Conservation (phyloP, 352 stramenopile species). For the Globisporangium middletonii region DNA sequence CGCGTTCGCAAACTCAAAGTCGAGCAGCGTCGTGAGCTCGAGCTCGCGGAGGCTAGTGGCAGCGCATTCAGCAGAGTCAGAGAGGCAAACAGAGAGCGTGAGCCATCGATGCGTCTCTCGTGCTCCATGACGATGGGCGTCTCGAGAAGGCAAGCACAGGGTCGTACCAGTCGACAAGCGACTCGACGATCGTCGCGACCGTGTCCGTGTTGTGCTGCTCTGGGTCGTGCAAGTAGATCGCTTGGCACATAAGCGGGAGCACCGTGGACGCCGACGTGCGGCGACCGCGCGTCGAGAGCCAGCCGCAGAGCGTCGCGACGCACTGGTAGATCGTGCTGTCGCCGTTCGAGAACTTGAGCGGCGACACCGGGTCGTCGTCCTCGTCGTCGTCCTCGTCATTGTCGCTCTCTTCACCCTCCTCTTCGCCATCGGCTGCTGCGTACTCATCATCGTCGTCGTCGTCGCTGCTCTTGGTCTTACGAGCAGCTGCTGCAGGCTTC, state of each 20-base stretch:
- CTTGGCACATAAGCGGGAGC: conserved; percentile 31
- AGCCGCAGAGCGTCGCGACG: conserved; percentile 32
- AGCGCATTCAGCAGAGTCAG: neutral
- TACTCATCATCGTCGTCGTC: neutral
- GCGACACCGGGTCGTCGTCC: conserved; percentile 19
- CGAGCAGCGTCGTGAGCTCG: conserved; percentile 22
- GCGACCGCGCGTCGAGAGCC: conserved; percentile 22
- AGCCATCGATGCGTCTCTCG: neutral
- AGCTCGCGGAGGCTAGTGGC: conserved; percentile 30
- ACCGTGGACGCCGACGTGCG: conserved; percentile 31
- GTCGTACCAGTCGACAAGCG: conserved; percentile 16
- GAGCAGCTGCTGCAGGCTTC: conserved; percentile 4
- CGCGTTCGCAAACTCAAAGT: conserved; percentile 56
- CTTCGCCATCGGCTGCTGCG: too few relatives aligned
- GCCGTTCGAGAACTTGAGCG: conserved; percentile 13
- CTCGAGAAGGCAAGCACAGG: too few relatives aligned
- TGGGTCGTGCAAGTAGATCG: conserved; percentile 17
- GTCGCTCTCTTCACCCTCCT: conserved; percentile 4
- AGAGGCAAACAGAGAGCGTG: too few relatives aligned
- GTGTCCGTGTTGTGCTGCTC: conserved; percentile 11
- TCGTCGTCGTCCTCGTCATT: neutral
- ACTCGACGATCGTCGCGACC: conserved; percentile 13
- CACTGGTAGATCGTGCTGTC: conserved; percentile 30
- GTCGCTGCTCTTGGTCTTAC: too few relatives aligned
- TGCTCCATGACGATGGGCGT: too few relatives aligned